Evolutionary conservation across 768 basidiomycete genomes (phyloP), one percentile per base, ranked within the genome.

Genomic region (Mycena venus): DNA sequence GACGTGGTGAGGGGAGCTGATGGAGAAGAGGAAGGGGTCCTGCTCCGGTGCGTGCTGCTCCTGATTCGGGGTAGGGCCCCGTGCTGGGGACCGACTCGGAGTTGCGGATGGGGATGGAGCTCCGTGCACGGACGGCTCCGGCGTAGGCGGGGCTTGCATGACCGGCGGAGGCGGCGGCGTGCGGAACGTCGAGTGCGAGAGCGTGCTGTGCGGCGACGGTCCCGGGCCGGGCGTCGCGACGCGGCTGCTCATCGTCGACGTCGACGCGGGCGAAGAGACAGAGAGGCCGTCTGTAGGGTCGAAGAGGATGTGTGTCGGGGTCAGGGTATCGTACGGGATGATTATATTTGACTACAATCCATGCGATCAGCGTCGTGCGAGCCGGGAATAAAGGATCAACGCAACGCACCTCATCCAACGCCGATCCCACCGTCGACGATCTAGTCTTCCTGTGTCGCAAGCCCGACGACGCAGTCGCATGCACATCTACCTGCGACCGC

Each of bases 401-500:
- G 60, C 4, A n/a, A 75, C 82, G 62, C 68, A 91, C 91, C 87
- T 91, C 89, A 59, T 89, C 88, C 66, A 90, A 77, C 11, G 85
- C 76, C 71, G 79, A 62, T 14, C 4, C 36, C 0, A 8, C 44
- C 14, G 67, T 8, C 2, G 47, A 38, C 42, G 25, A 63, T 15
- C 0, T 42, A 8, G 19, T 78, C n/a, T 75, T 82, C 58, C 87
- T 78, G 68, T 83, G 85, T 73, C 85, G 79, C 31, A 85, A 77
- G 31, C 73, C 70, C 34, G 79, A 78, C 4, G 32, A 6, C 67
- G 19, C 53, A 29, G 15, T 25, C 62, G 1, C 76, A 40, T 81
- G 84, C 71, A 80, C 82, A 66, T 85, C 80, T 0, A 85, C 84
- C 64, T 87, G 83, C 15, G 81, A 85, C 69, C 90, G 83, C 92